Evolutionary conservation across 331 rosid species (phyloP).

Genomic region (Acacia pycnantha): DNA sequence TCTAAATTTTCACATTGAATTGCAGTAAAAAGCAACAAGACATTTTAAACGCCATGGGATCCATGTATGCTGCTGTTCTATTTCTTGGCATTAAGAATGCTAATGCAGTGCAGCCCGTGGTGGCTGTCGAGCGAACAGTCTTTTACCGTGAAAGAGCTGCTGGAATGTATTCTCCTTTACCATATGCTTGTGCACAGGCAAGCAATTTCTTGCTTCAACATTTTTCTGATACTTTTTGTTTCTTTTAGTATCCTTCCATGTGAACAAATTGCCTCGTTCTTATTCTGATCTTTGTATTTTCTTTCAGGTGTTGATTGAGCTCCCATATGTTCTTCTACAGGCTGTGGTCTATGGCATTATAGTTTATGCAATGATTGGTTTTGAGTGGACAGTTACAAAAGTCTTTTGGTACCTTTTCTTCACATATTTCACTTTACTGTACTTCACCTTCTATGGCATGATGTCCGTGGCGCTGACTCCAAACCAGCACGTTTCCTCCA

Average conservation of each 20-base stretch:
- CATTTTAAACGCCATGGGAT: slow-evolving; percentile 59
- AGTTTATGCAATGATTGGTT: slow-evolving; percentile 62
- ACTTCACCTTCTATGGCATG: slow-evolving; percentile 76
- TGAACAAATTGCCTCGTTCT: neutral
- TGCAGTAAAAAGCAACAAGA: slow-evolving; percentile 48
- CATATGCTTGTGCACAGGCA: slow-evolving; percentile 69
- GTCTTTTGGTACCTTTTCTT: slow-evolving; percentile 59
- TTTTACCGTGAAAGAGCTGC: slow-evolving; percentile 70
- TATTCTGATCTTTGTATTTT: slow-evolving; percentile 9
- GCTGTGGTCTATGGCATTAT: slow-evolving; percentile 46
- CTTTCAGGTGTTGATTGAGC: slow-evolving; percentile 59
- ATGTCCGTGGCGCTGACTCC: slow-evolving; percentile 69
- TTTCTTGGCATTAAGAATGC: slow-evolving; percentile 54
- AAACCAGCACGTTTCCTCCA: slow-evolving; percentile 49
- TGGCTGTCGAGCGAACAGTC: slow-evolving; percentile 57
- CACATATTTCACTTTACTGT: slow-evolving; percentile 53
- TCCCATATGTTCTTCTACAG: slow-evolving; percentile 58
- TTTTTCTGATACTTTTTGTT: neutral
- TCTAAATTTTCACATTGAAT: neutral
- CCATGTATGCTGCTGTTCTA: slow-evolving; percentile 61
- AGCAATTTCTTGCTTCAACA: neutral
- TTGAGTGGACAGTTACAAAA: slow-evolving; percentile 54
- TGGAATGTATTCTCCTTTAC: slow-evolving; percentile 66
- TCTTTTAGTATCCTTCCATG: neutral
- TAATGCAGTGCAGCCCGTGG: slow-evolving; percentile 50